Conservation (phyloP, 2,329 filamentous ascomycete genomes). For the Ascochyta rabiei region DNA sequence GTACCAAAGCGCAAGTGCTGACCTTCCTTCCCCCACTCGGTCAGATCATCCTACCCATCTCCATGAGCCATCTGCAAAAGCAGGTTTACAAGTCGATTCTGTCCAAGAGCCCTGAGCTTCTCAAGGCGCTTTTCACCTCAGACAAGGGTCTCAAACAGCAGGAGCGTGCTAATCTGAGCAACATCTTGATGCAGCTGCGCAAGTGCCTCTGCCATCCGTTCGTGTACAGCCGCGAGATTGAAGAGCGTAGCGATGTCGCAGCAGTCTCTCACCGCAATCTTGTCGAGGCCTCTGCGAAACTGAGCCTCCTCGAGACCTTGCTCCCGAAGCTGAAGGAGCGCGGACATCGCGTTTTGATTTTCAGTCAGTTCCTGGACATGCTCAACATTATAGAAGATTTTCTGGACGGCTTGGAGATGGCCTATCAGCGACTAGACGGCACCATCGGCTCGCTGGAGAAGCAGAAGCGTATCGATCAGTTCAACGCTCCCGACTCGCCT, state of each 20-base stretch:
- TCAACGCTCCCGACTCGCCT: conserved; percentile 81
- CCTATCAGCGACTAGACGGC: conserved; percentile 86
- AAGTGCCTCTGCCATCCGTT: conserved; percentile 97
- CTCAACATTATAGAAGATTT: conserved; percentile 92
- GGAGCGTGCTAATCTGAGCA: conserved; percentile 84
- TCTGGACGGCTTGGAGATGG: conserved; percentile 73
- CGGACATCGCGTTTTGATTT: conserved; percentile 90
- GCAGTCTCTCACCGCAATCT: conserved; percentile 76
- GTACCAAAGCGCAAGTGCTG: conserved; percentile 89
- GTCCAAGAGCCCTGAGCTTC: conserved; percentile 85
- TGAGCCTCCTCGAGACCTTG: conserved; percentile 82
- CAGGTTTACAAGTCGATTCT: conserved; percentile 94
- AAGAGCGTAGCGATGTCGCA: conserved; percentile 73
- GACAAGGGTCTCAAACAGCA: conserved; percentile 63
- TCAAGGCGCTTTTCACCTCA: conserved; percentile 82
- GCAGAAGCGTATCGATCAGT: conserved; percentile 91
- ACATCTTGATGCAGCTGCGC: conserved; percentile 92
- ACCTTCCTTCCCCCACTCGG: conserved; percentile 92
- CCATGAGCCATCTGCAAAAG: conserved; percentile 92
- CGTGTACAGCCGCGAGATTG: conserved; percentile 87
- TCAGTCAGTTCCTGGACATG: conserved; percentile 92
- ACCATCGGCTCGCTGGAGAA: conserved; percentile 80
- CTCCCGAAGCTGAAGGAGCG: conserved; percentile 83
- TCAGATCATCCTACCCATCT: conserved; percentile 94
- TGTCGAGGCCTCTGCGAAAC: conserved; percentile 88